Evolutionary conservation across 371 early-diverging fungal genomes (phyloP).

Genomic region (Batrachochytrium dendrobatidis): DNA sequence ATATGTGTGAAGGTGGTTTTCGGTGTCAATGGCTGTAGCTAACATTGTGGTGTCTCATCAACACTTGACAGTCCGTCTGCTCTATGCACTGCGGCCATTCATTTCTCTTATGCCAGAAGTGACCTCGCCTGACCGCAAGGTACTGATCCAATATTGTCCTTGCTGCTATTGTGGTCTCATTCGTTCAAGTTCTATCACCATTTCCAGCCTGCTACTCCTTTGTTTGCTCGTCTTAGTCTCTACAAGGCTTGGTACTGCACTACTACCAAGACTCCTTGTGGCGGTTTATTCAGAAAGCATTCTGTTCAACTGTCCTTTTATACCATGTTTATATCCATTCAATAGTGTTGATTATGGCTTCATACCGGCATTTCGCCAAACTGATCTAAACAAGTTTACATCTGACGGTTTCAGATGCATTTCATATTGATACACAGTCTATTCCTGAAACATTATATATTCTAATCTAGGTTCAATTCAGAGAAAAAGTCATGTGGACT

Average conservation of each 20-base stretch:
- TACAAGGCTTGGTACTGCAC: not conserved
- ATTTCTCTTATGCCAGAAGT: conserved; percentile 98
- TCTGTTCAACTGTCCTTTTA: no score
- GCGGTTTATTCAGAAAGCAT: no score
- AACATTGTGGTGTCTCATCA: not conserved
- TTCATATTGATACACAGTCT: no score
- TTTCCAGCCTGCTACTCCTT: conserved; percentile 8
- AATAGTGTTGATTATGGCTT: no score
- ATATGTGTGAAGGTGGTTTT: no score
- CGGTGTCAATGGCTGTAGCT: not conserved
- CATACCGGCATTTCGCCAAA: no score
- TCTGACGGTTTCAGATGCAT: no score
- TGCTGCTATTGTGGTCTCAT: not conserved
- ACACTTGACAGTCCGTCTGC: conserved; percentile 71
- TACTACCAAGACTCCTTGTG: no score
- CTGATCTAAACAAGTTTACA: no score
- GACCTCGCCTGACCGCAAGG: conserved; percentile 91
- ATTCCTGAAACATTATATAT: no score
- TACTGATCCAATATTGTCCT: conserved; percentile 23
- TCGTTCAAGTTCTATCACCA: not conserved
- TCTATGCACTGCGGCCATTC: conserved; percentile 97
- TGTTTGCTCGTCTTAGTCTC: not conserved
- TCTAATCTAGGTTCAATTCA: conserved; percentile 96
- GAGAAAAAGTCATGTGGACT: conserved; percentile 99
- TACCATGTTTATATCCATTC: no score